These are phyloP conservation scores for Ambrosiella xylebori DNA, from an alignment of 2,329 filamentous ascomycete species.

Conservation along the genomic window DNA sequence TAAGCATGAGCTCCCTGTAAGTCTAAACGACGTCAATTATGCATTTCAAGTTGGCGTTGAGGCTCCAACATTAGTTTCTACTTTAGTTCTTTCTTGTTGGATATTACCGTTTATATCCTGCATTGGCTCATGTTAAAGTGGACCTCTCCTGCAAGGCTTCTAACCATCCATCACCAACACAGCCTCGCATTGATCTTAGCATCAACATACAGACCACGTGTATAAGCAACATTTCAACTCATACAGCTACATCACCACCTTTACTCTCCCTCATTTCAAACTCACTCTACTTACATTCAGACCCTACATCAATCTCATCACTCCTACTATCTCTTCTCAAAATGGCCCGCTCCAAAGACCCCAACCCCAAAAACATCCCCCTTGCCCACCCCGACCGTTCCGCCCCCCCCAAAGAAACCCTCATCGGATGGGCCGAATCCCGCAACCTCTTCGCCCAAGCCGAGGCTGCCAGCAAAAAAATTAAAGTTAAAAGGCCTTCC, in stretches of 20 bases:
- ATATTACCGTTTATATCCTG: background rate
- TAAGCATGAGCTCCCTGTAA: too few relatives aligned
- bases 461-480: conserved; percentile 19
- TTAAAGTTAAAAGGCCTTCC: conserved; percentile 15
- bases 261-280: background rate
- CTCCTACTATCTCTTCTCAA: background rate
- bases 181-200: background rate
- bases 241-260: background rate
- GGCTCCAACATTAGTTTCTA: too few relatives aligned
- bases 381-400: conserved; percentile 54
- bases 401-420: conserved; percentile 42
- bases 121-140: background rate
- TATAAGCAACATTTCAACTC: background rate
- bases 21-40: too few relatives aligned
- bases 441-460: conserved; percentile 38
- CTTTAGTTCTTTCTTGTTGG: background rate
- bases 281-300: background rate
- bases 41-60: too few relatives aligned
- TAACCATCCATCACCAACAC: background rate
- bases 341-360: conserved; percentile 34
- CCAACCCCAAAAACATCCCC: conserved; percentile 28
- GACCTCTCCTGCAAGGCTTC: background rate
- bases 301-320: background rate
- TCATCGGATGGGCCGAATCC: conserved; percentile 56
- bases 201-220: background rate